Base-by-base conservation (phyloP, 371 early-diverging fungal genomes). In the Rhizopus delemar region DNA sequence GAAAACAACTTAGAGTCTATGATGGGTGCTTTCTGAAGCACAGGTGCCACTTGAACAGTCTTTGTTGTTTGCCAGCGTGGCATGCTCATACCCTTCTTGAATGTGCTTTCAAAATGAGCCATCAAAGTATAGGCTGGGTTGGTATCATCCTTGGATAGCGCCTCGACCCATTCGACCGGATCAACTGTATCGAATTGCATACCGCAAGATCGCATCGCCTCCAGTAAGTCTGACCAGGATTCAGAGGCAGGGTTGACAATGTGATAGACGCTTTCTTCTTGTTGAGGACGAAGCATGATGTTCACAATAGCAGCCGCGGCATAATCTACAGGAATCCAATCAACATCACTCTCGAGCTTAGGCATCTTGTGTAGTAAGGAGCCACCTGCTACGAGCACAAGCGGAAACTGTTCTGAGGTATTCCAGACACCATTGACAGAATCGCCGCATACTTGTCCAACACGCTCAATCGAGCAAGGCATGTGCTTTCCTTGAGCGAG, bases 381-480 rank as follows among this genome's bases (percentile, higher is more conserved):
- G 3, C 70, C 74, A 46, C 76, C 77, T 35, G 70, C 74, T 5
- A 73, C 46, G 39, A 77, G 57, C 74, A 77, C 66, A 2, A 74
- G 43, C 1, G 77, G 73, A 34, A 64, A 74, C 13, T 77, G 75
- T 28, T 81, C 81, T 3, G 55, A 59, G 1, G 53, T 59, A 28
- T 81, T 81, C 81, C 81, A 81, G 0, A 68, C 65, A 13, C 75
- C 81, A 22, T 71, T 52, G 0, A 41, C 41, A 12, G 71, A 62
- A 31, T 80, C 75, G 31, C 77, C 77, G n/a, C 70, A 70, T 5
- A 77, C 67, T 60, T 78, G 81, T 5, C 77, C 77, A 29, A 78
- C 53, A n/a, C 78, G 74, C 15, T 75, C 63, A 9, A 78, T 57
- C n/a, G 62, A 58, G 9, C 67, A 62, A 4, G 75, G 74, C 11